These are phyloP conservation scores for Scytalidium sp. DNA, from an alignment of 2,329 filamentous ascomycete species.

Conservation along the genomic window DNA sequence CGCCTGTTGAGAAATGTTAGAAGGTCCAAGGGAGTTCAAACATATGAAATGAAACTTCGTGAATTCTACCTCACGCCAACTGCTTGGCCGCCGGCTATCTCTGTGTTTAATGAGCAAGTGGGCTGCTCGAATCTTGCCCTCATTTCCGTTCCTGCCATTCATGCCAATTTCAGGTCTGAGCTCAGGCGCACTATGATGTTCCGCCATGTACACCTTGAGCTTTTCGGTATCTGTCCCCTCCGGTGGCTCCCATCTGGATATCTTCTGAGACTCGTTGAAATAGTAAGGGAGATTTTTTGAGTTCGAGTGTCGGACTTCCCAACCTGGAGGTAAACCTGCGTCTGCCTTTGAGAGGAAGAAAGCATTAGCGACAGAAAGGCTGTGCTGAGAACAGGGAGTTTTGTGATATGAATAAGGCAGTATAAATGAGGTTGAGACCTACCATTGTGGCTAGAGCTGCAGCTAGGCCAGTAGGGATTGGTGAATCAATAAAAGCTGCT, in stretches of 20 bases:
- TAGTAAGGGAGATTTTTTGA: constrained; percentile 99
- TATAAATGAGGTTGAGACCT: constrained; percentile 2
- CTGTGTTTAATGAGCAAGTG: constrained; percentile 94
- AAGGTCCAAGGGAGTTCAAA: neutral
- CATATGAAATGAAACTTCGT: neutral
- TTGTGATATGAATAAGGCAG: neutral
- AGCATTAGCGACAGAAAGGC: constrained; percentile 5
- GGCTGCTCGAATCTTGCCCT: constrained; percentile 88
- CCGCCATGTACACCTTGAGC: constrained; percentile 91
- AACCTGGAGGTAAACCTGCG: constrained; percentile 77
- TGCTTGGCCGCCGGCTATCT: constrained; percentile 82
- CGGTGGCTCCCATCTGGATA: constrained; percentile 95
- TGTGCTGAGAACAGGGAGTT: neutral
- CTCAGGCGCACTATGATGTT: constrained; percentile 67
- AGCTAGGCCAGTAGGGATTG: too few relatives aligned
- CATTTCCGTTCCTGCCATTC: constrained; percentile 36
- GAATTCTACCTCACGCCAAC: constrained; percentile 73
- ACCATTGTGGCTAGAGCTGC: neutral
- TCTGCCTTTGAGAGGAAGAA: constrained; percentile 50
- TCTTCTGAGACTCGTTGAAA: constrained; percentile 83
- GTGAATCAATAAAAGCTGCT: too few relatives aligned
- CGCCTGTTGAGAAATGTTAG: constrained; percentile 38
- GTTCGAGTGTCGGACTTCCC: constrained; percentile 97
- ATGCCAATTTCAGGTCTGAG: constrained; percentile 34
- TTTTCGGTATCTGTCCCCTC: constrained; percentile 83